Evolutionary conservation across 2,329 filamentous ascomycete species (phyloP), one percentile per base, ranked within the genome.

Genomic region (Cyphellophora attinorum): DNA sequence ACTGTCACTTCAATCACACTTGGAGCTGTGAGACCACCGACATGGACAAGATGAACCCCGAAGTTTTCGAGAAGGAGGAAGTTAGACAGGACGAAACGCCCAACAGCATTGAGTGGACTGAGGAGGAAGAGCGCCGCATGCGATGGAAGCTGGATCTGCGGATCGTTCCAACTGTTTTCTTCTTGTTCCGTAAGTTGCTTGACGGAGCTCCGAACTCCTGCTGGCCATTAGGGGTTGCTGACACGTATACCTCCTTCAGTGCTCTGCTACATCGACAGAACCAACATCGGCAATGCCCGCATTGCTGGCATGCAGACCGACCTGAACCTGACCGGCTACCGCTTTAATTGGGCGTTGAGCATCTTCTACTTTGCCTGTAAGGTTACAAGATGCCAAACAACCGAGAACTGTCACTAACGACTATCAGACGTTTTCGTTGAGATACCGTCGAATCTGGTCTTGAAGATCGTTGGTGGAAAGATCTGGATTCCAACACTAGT

Each of bases 391-490:
- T n/a, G n/a, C n/a, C n/a, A n/a, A n/a, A n/a, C n/a, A n/a, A n/a
- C n/a, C n/a, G n/a, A n/a, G n/a, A n/a, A n/a, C n/a, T n/a, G n/a
- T n/a, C n/a, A n/a, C n/a, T n/a, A n/a, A n/a, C n/a, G n/a, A n/a
- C n/a, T n/a, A n/a, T n/a, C n/a, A n/a, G n/a, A n/a, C n/a, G 8
- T 25, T n/a, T n/a, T 25, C 14, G 39, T 44, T 15, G 76, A 81
- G 47, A 54, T 81, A 6, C 77, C 76, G 3, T 75, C 70, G 43
- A 81, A 81, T 45, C 58, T 81, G 1, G 60, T 79, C 6, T 57
- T 81, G 33, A 79, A 79, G 48, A 23, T 33, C 18, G 18, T 42
- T 25, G 36, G 41, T 13, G 40, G 41, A 14, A 65, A 61, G 3
- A 44, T 67, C 34, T 72, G 66, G 12, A 11, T 45, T 18, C 48